These are phyloP conservation scores for Rhizophora apiculata DNA, from an alignment of 345 rosid species.

Conservation along the genomic window DNA sequence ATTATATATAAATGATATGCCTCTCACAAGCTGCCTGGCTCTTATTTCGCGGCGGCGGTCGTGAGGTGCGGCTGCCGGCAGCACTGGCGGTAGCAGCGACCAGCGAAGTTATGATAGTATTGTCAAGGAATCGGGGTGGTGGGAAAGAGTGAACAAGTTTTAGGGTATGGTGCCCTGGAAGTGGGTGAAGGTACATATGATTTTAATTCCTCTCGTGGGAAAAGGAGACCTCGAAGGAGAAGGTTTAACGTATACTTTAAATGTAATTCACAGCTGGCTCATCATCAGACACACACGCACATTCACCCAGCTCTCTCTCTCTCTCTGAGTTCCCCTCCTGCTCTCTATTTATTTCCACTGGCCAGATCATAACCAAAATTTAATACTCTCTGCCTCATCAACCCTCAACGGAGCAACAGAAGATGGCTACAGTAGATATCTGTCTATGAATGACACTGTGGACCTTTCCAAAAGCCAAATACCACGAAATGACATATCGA, in stretches of 20 bases:
- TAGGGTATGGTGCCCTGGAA: neutral
- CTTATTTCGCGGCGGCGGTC: neutral
- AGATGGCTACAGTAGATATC: too few species aligned
- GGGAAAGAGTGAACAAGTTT: neutral
- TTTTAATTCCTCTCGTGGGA: too few species aligned
- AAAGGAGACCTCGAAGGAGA: neutral
- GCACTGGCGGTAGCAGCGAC: too few species aligned
- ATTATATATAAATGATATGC: neutral
- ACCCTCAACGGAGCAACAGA: too few species aligned
- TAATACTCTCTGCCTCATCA: neutral
- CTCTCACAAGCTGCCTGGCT: too few species aligned
- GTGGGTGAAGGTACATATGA: too few species aligned
- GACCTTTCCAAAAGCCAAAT: too few species aligned
- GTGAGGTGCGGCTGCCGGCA: neutral
- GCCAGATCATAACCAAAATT: neutral
- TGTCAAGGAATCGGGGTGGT: too few species aligned
- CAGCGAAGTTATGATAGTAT: too few species aligned
- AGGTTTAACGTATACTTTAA: neutral
- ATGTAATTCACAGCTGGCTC: neutral
- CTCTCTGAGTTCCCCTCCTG: neutral
- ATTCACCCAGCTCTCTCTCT: neutral
- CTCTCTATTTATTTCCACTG: slow-evolving; percentile 10
- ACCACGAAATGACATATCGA: too few species aligned
- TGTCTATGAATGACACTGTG: too few species aligned
- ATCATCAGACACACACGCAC: neutral